These are phyloP conservation scores for Lentinus brumalis DNA, from an alignment of 768 basidiomycete species.

Conservation along the genomic window DNA sequence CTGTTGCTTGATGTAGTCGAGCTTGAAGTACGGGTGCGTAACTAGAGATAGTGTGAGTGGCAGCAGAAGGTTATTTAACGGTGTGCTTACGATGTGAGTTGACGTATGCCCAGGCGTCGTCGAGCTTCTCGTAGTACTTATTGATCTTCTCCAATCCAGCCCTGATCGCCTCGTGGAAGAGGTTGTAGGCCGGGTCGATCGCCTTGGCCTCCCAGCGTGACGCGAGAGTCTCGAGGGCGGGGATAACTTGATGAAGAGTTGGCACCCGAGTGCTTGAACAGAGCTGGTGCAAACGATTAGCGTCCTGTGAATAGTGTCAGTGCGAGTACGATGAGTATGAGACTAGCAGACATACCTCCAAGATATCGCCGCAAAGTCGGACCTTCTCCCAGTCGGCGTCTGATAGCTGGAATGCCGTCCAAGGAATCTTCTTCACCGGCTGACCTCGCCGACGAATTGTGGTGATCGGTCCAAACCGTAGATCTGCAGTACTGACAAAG, in stretches of 20 bases:
- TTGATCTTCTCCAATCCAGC: constrained; percentile 28
- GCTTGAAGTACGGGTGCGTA: constrained; percentile 31
- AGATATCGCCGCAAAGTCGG: constrained; percentile 11
- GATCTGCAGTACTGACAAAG: constrained; percentile 28
- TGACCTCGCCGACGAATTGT: not conserved
- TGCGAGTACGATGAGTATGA: not conserved
- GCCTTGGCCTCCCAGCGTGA: constrained; percentile 31
- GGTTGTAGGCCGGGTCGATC: not conserved
- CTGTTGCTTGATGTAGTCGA: not conserved
- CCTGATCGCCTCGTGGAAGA: constrained; percentile 25
- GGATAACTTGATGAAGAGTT: constrained; percentile 31
- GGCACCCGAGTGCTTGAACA: constrained; percentile 28
- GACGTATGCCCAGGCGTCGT: constrained; percentile 22
- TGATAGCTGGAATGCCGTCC: constrained; percentile 27
- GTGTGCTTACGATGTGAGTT: constrained; percentile 25
- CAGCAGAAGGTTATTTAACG: too few species aligned
- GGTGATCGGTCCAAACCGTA: constrained; percentile 34
- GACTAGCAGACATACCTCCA: constrained; percentile 23
- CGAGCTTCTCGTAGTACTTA: constrained; percentile 27
- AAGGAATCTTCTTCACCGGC: constrained; percentile 21
- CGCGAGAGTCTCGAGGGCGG: constrained; percentile 31
- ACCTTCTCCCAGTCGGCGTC: constrained; percentile 28
- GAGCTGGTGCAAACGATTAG: constrained; percentile 27
- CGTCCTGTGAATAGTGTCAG: constrained; percentile 24
- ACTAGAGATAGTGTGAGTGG: constrained; percentile 9